Evolutionary conservation across 139 green algal species (phyloP).

Genomic region (Ettlia oleoabundans): DNA sequence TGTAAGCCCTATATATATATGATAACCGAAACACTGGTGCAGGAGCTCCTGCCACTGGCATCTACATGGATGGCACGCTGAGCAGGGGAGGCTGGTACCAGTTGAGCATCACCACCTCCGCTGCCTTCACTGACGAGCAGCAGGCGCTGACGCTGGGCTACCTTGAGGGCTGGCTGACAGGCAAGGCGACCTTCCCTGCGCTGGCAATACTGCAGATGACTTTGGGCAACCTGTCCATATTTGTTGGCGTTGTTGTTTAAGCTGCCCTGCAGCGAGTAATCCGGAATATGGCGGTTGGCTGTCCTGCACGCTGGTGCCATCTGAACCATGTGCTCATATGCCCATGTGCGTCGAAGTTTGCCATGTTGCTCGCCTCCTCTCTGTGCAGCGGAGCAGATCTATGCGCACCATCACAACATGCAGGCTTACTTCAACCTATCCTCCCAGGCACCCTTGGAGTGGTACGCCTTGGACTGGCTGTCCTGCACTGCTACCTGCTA

Average conservation of each 20-base stretch:
- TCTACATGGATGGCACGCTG: background rate
- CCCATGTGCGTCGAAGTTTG: background rate
- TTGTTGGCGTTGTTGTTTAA: too few relatives aligned
- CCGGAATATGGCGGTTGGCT: too few relatives aligned
- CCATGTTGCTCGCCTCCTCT: background rate
- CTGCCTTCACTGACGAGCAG: constrained; percentile 27
- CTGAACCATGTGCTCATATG: too few relatives aligned
- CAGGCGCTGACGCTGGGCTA: constrained; percentile 25
- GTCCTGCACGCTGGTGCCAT: too few relatives aligned
- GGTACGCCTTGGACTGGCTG: background rate
- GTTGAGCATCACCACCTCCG: constrained; percentile 49
- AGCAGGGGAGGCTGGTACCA: constrained; percentile 36
- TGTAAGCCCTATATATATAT: too few relatives aligned
- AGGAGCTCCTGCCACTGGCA: background rate
- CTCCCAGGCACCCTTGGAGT: background rate
- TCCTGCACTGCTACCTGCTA: background rate
- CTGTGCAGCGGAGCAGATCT: background rate
- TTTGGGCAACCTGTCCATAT: too few relatives aligned
- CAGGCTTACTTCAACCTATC: constrained; percentile 1
- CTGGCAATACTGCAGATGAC: background rate
- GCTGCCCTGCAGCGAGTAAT: too few relatives aligned
- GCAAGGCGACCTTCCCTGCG: too few relatives aligned
- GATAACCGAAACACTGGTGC: too few relatives aligned
- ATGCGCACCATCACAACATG: constrained; percentile 27
- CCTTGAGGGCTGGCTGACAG: constrained; percentile 18